Percentiles rank a stretch among this genome's conserved stretches.
These are phyloP conservation scores for Infundibulicybe gibba DNA, from an alignment of 768 basidiomycete genomes.

Conservation along the genomic window DNA sequence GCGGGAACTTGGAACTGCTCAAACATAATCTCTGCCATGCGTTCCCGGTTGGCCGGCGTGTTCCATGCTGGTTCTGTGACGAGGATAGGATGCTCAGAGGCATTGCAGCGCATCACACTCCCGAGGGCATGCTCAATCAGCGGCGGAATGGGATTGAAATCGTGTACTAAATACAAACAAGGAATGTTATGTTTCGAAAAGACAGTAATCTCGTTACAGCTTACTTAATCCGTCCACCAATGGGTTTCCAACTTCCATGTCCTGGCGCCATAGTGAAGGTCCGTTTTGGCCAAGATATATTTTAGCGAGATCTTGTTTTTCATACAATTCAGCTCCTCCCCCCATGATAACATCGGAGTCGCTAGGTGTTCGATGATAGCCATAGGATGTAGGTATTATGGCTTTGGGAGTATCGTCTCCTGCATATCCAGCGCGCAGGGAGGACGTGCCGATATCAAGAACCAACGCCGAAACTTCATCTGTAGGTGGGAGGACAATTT, in stretches of 20 bases:
- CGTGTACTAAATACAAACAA: conserved; percentile 44
- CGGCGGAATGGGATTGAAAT: conserved; percentile 71
- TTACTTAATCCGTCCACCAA: conserved; percentile 81
- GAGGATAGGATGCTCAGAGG: conserved; percentile 86
- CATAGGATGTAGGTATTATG: conserved; percentile 87
- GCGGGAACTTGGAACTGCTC: conserved; percentile 94
- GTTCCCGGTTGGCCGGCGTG: conserved; percentile 85
- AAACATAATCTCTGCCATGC: conserved; percentile 97
- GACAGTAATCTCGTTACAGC: conserved; percentile 16
- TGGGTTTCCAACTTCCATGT: conserved; percentile 85
- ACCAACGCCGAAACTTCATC: conserved; percentile 98
- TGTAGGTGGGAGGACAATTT: conserved; percentile 24
- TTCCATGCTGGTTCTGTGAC: conserved; percentile 98
- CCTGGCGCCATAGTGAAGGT: conserved; percentile 85
- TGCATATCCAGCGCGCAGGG: conserved; percentile 92
- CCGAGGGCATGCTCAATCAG: conserved; percentile 73
- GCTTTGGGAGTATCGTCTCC: conserved; percentile 96
- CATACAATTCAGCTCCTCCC: conserved; percentile 36
- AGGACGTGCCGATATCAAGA: conserved; percentile 88
- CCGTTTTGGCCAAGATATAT: conserved; percentile 85
- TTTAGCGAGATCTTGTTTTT: conserved; percentile 46
- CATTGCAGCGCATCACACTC: conserved; percentile 72
- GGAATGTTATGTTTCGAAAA: conserved; percentile 1
- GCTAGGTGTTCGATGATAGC: conserved; percentile 50
- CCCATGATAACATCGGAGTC: conserved; percentile 55